Percentiles rank a stretch among this genome's conserved stretches.
phyloP scores from a whole-genome alignment of 345 rosid species.

The Ceriops zippeliana region DNA sequence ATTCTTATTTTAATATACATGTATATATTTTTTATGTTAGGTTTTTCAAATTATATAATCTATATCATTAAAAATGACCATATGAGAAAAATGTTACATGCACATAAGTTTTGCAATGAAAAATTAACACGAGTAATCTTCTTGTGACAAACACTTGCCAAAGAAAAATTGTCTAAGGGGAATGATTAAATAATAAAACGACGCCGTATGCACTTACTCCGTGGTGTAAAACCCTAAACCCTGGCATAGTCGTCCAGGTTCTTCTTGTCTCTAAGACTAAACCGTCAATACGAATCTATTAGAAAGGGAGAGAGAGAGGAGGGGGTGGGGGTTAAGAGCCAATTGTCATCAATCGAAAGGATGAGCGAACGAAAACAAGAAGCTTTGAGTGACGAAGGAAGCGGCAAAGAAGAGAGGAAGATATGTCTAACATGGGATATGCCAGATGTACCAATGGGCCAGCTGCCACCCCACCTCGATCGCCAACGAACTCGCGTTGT shows the following conservation, averaged over 20 bases:
- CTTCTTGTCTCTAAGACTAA: not conserved
- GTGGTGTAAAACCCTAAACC: constrained; percentile 10
- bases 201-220: too few species aligned
- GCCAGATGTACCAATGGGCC: constrained; percentile 62
- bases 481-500: constrained; percentile 63
- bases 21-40: too few species aligned
- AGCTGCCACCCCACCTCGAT: constrained; percentile 72
- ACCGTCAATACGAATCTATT: not conserved
- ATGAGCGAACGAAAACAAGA: constrained; percentile 17
- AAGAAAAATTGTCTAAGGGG: too few species aligned
- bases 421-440: constrained; percentile 43
- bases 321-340: not conserved
- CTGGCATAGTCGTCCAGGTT: not conserved
- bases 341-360: not conserved
- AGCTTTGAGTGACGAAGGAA: constrained; percentile 1
- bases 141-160: too few species aligned
- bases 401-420: constrained; percentile 6
- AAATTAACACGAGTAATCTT: too few species aligned
- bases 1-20: too few species aligned
- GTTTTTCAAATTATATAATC: too few species aligned
- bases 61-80: too few species aligned
- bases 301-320: too few species aligned
- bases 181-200: too few species aligned
- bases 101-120: too few species aligned
- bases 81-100: too few species aligned